A percentile compares a stretch with the other conserved stretches of the same genome.
Evolutionary conservation across 2,329 filamentous ascomycete species (phyloP).

Genomic region (Aspergillus alliaceus): DNA sequence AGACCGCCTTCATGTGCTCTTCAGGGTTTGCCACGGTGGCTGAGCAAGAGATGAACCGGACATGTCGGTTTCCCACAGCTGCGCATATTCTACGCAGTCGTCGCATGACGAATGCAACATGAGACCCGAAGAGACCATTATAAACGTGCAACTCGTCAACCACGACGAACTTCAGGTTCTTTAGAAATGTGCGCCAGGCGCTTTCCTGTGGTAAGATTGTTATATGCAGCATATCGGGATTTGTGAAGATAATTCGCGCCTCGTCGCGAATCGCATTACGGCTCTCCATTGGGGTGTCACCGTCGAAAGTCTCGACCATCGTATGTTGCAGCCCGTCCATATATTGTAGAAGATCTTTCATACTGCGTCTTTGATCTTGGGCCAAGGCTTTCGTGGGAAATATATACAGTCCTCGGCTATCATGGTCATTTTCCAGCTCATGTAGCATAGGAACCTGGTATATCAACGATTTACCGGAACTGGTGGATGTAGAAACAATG

Average conservation of each 20-base stretch:
- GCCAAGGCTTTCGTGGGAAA: slow-evolving; percentile 96
- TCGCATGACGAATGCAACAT: slow-evolving; percentile 93
- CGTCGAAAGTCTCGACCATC: slow-evolving; percentile 91
- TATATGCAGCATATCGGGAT: slow-evolving; percentile 96
- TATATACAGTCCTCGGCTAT: slow-evolving; percentile 90
- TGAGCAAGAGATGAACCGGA: slow-evolving; percentile 94
- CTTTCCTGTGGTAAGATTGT: slow-evolving; percentile 92
- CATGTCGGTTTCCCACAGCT: slow-evolving; percentile 77
- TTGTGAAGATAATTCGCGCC: slow-evolving; percentile 92
- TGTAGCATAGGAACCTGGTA: slow-evolving; percentile 93
- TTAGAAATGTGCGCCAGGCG: slow-evolving; percentile 82
- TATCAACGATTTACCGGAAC: slow-evolving; percentile 96
- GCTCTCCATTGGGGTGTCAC: slow-evolving; percentile 81
- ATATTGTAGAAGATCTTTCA: slow-evolving; percentile 80
- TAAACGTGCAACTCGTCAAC: slow-evolving; percentile 94
- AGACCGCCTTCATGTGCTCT: slow-evolving; percentile 91
- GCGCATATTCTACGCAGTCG: slow-evolving; percentile 84
- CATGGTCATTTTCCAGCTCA: slow-evolving; percentile 73
- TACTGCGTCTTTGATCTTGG: slow-evolving; percentile 86
- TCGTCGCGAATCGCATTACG: slow-evolving; percentile 81
- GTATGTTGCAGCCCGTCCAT: slow-evolving; percentile 74
- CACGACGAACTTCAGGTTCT: slow-evolving; percentile 87
- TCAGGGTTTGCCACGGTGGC: slow-evolving; percentile 92
- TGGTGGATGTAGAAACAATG: slow-evolving; percentile 91
- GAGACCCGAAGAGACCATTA: slow-evolving; percentile 89